Evolutionary conservation across 805 yeast species (phyloP).

Genomic region (Novakomyces olei): DNA sequence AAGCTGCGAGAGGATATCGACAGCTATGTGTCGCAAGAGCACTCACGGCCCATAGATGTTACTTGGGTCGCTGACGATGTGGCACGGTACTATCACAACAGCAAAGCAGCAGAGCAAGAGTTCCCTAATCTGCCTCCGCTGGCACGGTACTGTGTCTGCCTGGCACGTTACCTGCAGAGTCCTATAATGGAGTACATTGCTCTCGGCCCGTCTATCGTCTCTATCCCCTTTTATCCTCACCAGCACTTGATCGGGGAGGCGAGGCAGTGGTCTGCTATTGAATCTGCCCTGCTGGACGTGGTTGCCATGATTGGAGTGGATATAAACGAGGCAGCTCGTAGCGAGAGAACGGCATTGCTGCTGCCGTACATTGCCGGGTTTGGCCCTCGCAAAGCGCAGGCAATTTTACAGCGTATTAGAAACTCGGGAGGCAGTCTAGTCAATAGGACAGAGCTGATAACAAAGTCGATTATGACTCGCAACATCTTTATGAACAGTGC

Average conservation of each 20-base stretch:
- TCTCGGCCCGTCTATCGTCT: slow-evolving; percentile 47
- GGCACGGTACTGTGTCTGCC: slow-evolving; percentile 63
- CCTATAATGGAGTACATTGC: slow-evolving; percentile 82
- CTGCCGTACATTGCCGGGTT: slow-evolving; percentile 72
- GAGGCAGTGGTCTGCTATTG: slow-evolving; percentile 39
- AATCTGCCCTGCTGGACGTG: slow-evolving; percentile 69
- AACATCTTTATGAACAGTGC: slow-evolving; percentile 79
- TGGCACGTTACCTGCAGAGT: slow-evolving; percentile 79
- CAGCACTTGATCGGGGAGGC: slow-evolving; percentile 53
- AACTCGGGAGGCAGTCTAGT: slow-evolving; percentile 38
- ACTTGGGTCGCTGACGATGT: slow-evolving; percentile 84
- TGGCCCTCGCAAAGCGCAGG: slow-evolving; percentile 88
- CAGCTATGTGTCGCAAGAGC: slow-evolving; percentile 27
- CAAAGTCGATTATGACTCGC: slow-evolving; percentile 55
- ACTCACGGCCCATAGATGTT: slow-evolving; percentile 37
- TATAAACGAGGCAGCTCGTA: slow-evolving; percentile 69
- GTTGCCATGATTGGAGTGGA: slow-evolving; percentile 85
- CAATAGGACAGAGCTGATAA: slow-evolving; percentile 61
- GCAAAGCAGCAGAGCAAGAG: slow-evolving; percentile 51
- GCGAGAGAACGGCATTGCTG: slow-evolving; percentile 43
- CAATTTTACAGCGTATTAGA: slow-evolving; percentile 61
- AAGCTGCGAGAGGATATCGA: slow-evolving; percentile 25
- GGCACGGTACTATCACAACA: slow-evolving; percentile 67
- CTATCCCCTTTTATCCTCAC: slow-evolving; percentile 35
- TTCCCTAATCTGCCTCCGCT: slow-evolving; percentile 66